Base-by-base conservation (phyloP, 495 filamentous ascomycete genomes). In the Clavariopsis aquatica region DNA sequence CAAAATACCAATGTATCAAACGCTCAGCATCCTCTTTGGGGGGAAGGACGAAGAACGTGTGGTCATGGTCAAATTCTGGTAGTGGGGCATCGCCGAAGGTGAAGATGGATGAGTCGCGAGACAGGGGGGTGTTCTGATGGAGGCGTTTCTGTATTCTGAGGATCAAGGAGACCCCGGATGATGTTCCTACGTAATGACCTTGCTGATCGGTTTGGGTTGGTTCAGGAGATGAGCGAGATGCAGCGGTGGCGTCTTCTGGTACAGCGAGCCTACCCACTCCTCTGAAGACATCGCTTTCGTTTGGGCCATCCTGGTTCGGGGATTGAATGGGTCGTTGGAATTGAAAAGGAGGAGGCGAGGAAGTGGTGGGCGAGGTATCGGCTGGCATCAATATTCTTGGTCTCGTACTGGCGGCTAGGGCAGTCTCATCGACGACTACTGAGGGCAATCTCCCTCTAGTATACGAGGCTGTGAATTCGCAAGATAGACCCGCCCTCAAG, bases 1-100 rank as follows among this genome's bases (percentile, higher is more conserved):
- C 72, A 55, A 79, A 79, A 49, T 77, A 79, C 49, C 64, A 61
- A 31, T 65, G 36, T 10, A 75, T 31, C n/a, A 76, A 62, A 29
- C 65, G 57, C 22, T 69, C 24, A 20, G 71, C 69, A 34, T 73
- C 68, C 1, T 49, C 36, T 26, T 60, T 66, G 4, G 63, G 63
- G 6, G 63, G 63, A 9, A 66, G 24, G 15, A 66, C 63, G 41
- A 66, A 66, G 57, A 66, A 66, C 9, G 19, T 66, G 12, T 57
- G 57, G 26, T 66, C 63, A 12, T 57, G 57, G 26, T 66, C 63
- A 28, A 27, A 60, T 19, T 66, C 63, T 0, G 63, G 56, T 12
- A 66, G 19, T 6, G 63, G 56, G n/a, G 63, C 63, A 56, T 66
- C 63, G 1, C 63, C 63, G 38, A 66, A 66, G 2, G 63, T 66